Percentiles rank a stretch among this genome's conserved stretches.
Evolutionary conservation across 2,329 filamentous ascomycete genomes (phyloP).

Genomic region (Neofusicoccum ribis): DNA sequence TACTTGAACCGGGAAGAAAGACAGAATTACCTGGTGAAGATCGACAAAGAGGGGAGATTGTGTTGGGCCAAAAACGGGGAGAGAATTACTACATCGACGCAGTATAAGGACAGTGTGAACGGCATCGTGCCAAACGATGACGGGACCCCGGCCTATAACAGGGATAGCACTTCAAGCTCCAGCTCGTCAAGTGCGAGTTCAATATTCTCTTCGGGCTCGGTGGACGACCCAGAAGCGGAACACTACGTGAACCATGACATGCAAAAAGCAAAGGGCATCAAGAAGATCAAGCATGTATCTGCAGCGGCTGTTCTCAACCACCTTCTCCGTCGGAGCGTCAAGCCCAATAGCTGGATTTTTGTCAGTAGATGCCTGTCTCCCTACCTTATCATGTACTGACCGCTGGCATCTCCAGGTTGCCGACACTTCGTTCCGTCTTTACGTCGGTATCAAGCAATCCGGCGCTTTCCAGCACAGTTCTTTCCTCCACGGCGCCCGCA

Average conservation of each 20-base stretch:
- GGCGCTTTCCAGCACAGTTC: conserved; percentile 90
- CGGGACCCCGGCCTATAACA: conserved; percentile 43
- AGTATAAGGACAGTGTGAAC: conserved; percentile 77
- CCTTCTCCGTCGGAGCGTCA: conserved; percentile 73
- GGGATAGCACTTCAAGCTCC: conserved; percentile 22
- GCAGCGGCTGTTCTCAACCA: conserved; percentile 75
- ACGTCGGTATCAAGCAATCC: conserved; percentile 85
- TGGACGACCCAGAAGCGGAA: conserved; percentile 59
- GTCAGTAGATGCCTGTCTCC: conserved; percentile 41
- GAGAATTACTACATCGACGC: conserved; percentile 72
- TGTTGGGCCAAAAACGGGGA: conserved; percentile 83
- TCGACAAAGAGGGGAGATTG: conserved; percentile 73
- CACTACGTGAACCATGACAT: conserved; percentile 67
- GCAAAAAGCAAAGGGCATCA: conserved; percentile 60
- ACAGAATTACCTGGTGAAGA: conserved; percentile 73
- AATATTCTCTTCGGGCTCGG: conserved; percentile 43
- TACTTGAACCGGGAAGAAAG: conserved; percentile 84
- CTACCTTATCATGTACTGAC: background rate
- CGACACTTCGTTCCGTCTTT: conserved; percentile 80
- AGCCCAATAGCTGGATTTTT: conserved; percentile 92
- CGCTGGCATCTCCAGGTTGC: conserved; percentile 50
- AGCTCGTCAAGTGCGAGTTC: conserved; percentile 33
- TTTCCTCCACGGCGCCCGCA: conserved; percentile 79
- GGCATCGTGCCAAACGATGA: conserved; percentile 53
- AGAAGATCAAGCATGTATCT: conserved; percentile 66